These are phyloP conservation scores for Tulasnella sp. DNA, from an alignment of 768 basidiomycete genomes.

Conservation along the genomic window DNA sequence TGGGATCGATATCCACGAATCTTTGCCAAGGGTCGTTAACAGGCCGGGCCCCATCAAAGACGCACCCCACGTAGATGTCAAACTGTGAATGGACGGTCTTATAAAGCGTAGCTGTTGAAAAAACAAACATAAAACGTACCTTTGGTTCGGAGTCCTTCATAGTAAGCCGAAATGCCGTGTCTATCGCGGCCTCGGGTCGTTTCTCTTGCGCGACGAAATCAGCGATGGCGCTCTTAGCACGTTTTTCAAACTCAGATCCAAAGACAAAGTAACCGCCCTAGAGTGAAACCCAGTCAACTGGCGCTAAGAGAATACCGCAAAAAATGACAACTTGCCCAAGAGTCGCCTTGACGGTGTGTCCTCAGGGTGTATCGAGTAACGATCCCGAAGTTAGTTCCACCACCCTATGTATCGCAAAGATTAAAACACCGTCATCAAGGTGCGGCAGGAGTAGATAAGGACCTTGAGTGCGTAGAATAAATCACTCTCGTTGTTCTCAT, in stretches of 20 bases:
- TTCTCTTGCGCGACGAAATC: not conserved
- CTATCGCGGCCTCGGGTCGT: not conserved
- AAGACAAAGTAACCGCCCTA: not conserved
- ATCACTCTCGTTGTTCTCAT: not conserved
- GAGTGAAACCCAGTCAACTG: not conserved
- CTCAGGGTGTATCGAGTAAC: not conserved
- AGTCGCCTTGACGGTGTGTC: not conserved
- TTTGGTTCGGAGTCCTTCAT: not conserved
- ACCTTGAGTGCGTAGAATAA: not conserved
- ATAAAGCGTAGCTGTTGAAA: not conserved
- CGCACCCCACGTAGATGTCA: not conserved
- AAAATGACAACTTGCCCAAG: not conserved
- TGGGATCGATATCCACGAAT: not conserved
- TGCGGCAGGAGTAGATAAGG: not conserved
- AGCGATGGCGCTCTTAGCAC: not conserved
- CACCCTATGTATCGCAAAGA: not conserved
- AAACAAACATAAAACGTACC: not conserved
- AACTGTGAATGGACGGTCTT: not conserved
- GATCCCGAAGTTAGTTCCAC: not conserved
- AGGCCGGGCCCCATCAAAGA: not conserved
- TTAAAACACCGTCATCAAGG: no score
- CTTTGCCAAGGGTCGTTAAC: not conserved
- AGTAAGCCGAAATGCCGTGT: not conserved
- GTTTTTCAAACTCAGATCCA: not conserved
- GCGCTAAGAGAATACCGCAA: not conserved